Conservation (phyloP, 1,139 yeast species). For the Candida neerlandica region DNA sequence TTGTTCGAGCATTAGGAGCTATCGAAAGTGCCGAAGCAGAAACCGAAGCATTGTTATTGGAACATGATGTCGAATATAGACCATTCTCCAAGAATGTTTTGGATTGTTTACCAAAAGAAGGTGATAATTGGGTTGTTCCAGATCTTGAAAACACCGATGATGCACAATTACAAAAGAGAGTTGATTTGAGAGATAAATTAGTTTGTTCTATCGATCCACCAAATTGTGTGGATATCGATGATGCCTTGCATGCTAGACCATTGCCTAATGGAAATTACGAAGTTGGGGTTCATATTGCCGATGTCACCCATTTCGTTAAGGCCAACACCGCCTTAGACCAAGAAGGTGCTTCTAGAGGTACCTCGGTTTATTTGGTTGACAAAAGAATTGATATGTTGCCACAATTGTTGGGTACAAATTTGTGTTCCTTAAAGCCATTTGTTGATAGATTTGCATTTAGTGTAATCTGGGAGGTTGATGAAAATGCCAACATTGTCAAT, state of each 20-base stretch:
- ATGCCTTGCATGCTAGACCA: slow-evolving; percentile 85
- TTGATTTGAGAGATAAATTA: slow-evolving; percentile 81
- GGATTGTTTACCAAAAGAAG: slow-evolving; percentile 90
- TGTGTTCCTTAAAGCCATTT: slow-evolving; percentile 92
- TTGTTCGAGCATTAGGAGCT: slow-evolving; percentile 85
- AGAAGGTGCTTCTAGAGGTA: slow-evolving; percentile 97
- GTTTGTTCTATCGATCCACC: slow-evolving; percentile 99
- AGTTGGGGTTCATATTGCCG: slow-evolving; percentile 99
- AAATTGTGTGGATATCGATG: slow-evolving; percentile 98
- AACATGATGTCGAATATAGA: slow-evolving; percentile 94
- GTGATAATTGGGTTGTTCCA: slow-evolving; percentile 92
- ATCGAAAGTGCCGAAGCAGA: slow-evolving; percentile 94
- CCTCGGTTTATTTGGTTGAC: slow-evolving; percentile 96
- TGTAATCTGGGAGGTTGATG: slow-evolving; percentile 92
- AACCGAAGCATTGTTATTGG: slow-evolving; percentile 90
- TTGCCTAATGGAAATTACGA: slow-evolving; percentile 93
- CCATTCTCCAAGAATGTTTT: slow-evolving; percentile 93
- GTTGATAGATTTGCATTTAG: slow-evolving; percentile 97
- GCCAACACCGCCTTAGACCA: slow-evolving; percentile 89
- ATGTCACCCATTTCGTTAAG: slow-evolving; percentile 95
- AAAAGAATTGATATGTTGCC: slow-evolving; percentile 99
- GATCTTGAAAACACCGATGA: slow-evolving; percentile 59
- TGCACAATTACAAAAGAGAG: slow-evolving; percentile 64
- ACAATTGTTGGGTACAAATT: slow-evolving; percentile 88
- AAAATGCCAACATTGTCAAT: slow-evolving; percentile 81